These are phyloP conservation scores for Candida methanosorbosa DNA, from an alignment of 805 yeast species.

Conservation along the genomic window DNA sequence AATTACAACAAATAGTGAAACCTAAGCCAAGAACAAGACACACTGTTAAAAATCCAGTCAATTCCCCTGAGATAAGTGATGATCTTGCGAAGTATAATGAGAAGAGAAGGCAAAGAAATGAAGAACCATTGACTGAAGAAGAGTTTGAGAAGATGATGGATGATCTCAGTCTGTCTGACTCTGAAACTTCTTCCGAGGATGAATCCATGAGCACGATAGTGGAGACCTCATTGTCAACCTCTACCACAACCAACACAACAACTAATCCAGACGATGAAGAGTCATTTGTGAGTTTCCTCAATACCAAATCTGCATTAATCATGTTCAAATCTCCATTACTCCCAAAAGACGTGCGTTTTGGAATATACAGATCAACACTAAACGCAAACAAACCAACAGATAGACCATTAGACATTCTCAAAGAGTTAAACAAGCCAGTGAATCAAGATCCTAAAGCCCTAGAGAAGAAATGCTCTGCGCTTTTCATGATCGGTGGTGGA, in stretches of 20 bases:
- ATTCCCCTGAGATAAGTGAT: no score
- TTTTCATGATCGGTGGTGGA: conserved; percentile 95
- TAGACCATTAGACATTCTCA: conserved; percentile 44
- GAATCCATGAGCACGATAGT: conserved; percentile 15
- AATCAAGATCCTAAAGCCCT: conserved; percentile 10
- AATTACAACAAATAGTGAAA: conserved; percentile 3
- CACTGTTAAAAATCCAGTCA: background rate
- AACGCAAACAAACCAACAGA: conserved; percentile 26
- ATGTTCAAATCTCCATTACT: conserved; percentile 43
- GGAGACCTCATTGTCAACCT: background rate
- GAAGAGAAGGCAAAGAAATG: conserved; percentile 39
- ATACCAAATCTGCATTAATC: conserved; percentile 65
- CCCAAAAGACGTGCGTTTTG: conserved; percentile 42
- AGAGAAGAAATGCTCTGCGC: conserved; percentile 46
- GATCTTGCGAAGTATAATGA: conserved; percentile 33
- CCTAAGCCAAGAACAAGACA: conserved; percentile 6
- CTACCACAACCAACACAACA: background rate
- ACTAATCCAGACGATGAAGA: conserved; percentile 17
- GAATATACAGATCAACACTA: conserved; percentile 60
- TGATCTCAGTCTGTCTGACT: conserved; percentile 51
- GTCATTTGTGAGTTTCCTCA: conserved; percentile 39
- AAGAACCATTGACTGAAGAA: conserved; percentile 39
- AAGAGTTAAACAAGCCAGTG: conserved; percentile 20
- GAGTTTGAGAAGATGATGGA: conserved; percentile 51
- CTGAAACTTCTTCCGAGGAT: conserved; percentile 32